Base-by-base conservation (phyloP, 2,329 filamentous ascomycete genomes). In the Arthrobotrys sinensis region DNA sequence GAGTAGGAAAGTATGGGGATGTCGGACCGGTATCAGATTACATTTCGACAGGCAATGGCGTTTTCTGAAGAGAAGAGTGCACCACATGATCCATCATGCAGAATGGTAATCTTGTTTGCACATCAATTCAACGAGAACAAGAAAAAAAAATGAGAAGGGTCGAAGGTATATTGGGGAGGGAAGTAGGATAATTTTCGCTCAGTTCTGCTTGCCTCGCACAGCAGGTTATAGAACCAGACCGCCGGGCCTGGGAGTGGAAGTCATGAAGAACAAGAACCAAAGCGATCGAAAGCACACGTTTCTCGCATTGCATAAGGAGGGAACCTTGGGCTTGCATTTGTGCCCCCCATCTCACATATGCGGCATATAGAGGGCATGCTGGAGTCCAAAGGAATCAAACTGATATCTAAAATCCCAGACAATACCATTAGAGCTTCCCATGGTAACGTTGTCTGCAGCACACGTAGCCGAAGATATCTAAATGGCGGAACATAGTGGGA, bases 11-110 rank as follows among this genome's bases (percentile, higher is more conserved):
- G 75, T 72, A 67, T 71, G 67, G 75, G 75, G 75, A 72, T 78
- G 63, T 64, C 75, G 75, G 75, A 78, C 75, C 75, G 75, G 75
- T 78, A 78, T 78, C 75, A 78, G 62, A 67, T 78, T 68, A 40
- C 60, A 67, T 46, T 32, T 66, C 12, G 62, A 65, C 46, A 36
- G 53, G 48, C 66, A 48, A 71, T 43, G 52, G 46, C 43, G 57
- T 19, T 34, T 43, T 43, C 8, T 45, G 38, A 68, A 46, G 19
- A 46, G 60, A 63, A 43, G 45, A 78, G 62, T 40, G 62, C 46
- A 67, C 75, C 67, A 78, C 62, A 71, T 78, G 75, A 72, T 71
- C 40, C 12, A 60, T 71, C 38, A 68, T 78, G 75, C 67, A 64
- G 50, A 64, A 55, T 32, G 67, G 46, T 53, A 46, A 72, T 68